These are phyloP conservation scores for Arthrobotrys megalospora DNA, from an alignment of 2,329 filamentous ascomycete species.

Conservation along the genomic window DNA sequence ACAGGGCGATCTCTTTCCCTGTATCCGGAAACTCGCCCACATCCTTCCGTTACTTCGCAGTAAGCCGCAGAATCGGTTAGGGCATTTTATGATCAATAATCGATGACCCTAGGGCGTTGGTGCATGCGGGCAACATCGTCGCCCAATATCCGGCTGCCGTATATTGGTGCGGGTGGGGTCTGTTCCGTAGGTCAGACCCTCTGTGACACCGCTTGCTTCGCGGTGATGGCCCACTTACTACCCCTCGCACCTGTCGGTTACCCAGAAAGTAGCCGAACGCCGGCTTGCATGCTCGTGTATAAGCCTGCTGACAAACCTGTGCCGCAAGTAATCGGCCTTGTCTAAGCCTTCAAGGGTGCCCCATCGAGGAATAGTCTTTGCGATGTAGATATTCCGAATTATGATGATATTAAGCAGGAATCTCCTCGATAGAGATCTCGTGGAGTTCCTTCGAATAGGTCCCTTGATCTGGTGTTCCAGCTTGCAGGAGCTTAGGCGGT, in stretches of 20 bases:
- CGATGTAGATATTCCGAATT: constrained; percentile 42
- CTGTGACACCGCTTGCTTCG: constrained; percentile 46
- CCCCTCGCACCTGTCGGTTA: constrained; percentile 20
- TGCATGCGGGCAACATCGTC: constrained; percentile 33
- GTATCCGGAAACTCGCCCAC: constrained; percentile 55
- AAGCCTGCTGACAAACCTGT: constrained; percentile 50
- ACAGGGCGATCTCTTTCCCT: constrained; percentile 53
- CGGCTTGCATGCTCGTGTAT: constrained; percentile 27
- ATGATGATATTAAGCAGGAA: constrained; percentile 21
- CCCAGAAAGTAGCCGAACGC: constrained; percentile 30
- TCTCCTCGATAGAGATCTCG: constrained; percentile 8
- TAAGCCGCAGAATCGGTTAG: constrained; percentile 57
- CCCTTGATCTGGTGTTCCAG: background rate
- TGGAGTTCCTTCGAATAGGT: constrained; percentile 34
- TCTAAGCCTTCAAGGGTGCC: constrained; percentile 51
- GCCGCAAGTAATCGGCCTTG: constrained; percentile 40
- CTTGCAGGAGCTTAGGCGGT: constrained; percentile 28
- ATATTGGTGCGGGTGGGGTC: constrained; percentile 38
- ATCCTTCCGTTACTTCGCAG: constrained; percentile 52
- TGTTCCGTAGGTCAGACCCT: constrained; percentile 35
- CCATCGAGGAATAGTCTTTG: constrained; percentile 41
- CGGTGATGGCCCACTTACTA: constrained; percentile 7
- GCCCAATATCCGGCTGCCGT: constrained; percentile 27
- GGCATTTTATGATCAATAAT: constrained; percentile 58
- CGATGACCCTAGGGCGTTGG: constrained; percentile 30